Percentiles rank a stretch among this genome's conserved stretches.
These are phyloP conservation scores for Helicostylum pulchrum DNA, from an alignment of 192 early-diverging fungal genomes.

Conservation along the genomic window DNA sequence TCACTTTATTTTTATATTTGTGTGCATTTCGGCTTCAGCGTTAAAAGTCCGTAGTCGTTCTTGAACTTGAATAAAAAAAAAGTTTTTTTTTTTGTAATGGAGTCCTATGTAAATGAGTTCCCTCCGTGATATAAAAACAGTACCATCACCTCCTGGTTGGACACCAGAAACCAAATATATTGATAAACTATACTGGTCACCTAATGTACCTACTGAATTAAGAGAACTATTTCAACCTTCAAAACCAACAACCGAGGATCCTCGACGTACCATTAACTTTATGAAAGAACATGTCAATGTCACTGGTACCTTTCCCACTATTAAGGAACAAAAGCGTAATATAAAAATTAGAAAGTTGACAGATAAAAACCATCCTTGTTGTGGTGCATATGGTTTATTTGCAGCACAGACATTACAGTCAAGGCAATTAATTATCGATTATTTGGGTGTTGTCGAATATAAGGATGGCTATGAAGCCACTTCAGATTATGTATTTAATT, in stretches of 20 bases:
- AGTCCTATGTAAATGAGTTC: no score
- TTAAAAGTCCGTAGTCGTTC: no score
- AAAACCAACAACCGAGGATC: slow-evolving; percentile 11
- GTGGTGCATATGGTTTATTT: slow-evolving; percentile 36
- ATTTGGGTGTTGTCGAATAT: slow-evolving; percentile 38
- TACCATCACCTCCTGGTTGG: slow-evolving; percentile 26
- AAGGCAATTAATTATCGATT: slow-evolving; percentile 36
- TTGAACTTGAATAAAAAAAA: no score
- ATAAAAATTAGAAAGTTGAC: slow-evolving; percentile 36
- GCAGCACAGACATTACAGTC: slow-evolving; percentile 33
- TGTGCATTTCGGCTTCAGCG: no score
- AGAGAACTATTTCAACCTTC: slow-evolving; percentile 14
- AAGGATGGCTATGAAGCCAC: slow-evolving; percentile 28
- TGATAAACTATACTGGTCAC: slow-evolving; percentile 31
- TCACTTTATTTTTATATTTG: no score
- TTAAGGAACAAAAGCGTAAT: slow-evolving; percentile 29
- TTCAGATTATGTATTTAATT: slow-evolving; percentile 41
- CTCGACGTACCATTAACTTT: slow-evolving; percentile 11
- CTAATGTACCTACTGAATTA: slow-evolving; percentile 24
- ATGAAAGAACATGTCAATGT: slow-evolving; percentile 33
- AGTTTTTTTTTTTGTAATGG: no score
- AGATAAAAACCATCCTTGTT: slow-evolving; percentile 38
- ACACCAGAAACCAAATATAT: slow-evolving; percentile 26
- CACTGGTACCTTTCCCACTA: slow-evolving; percentile 14
- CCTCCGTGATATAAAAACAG: slow-evolving; percentile 31